phyloP scores from a whole-genome alignment of 768 basidiomycete species.

The Cantharellus anzutake region DNA sequence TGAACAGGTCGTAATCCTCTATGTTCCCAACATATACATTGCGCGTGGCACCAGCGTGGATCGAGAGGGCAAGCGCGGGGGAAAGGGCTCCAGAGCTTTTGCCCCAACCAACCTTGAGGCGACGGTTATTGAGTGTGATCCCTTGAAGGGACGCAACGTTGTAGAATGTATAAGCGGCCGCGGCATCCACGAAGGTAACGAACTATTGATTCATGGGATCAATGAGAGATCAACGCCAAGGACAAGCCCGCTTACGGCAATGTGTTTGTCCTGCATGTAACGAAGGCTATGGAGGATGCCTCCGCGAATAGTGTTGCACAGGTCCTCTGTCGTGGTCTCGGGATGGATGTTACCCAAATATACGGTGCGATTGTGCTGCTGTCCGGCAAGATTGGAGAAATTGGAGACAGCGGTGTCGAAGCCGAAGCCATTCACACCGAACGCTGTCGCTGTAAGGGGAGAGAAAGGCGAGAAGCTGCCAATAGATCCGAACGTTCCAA shows the following conservation, averaged over 20 bases:
- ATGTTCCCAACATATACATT: conserved; percentile 95
- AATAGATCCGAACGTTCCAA: conserved; percentile 10
- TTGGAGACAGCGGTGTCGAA: conserved; percentile 11
- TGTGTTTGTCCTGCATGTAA: conserved; percentile 94
- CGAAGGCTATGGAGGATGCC: conserved; percentile 89
- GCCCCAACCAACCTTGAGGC: conserved; percentile 96
- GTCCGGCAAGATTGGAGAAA: conserved; percentile 12
- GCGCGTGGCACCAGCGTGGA: conserved; percentile 83
- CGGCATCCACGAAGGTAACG: conserved; percentile 88
- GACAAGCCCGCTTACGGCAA: conserved; percentile 43
- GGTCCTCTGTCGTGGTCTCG: conserved; percentile 83
- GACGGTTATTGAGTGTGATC: conserved; percentile 77
- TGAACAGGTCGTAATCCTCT: conserved; percentile 86
- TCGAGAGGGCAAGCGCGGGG: conserved; percentile 67
- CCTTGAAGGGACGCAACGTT: conserved; percentile 82
- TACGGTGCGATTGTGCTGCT: conserved; percentile 75
- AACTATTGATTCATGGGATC: conserved; percentile 31
- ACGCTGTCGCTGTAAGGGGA: conserved; percentile 9
- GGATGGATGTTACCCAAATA: conserved; percentile 95
- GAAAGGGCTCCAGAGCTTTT: conserved; percentile 82
- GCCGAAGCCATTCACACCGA: conserved; percentile 1
- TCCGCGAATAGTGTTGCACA: conserved; percentile 94
- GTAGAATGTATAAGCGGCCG: conserved; percentile 85
- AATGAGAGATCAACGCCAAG: background rate
- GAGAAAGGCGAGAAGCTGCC: conserved; percentile 12